Base-by-base conservation (phyloP, 2,329 filamentous ascomycete species). In the Pyrenophora seminiperda region DNA sequence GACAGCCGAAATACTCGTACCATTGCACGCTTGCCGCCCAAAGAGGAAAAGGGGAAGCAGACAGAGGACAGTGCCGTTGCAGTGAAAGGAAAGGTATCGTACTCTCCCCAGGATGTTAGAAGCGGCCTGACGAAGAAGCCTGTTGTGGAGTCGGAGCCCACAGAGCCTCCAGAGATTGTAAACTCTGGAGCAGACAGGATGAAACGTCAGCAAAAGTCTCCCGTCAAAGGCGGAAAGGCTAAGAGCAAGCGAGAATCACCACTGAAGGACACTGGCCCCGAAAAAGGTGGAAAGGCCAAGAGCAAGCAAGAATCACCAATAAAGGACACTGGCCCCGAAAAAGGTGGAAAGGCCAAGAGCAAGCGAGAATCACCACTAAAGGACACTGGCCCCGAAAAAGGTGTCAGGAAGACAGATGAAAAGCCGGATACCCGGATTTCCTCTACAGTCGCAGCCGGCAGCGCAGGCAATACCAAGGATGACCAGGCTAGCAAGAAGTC, bases 31-130 rank as follows among this genome's bases (percentile, higher is more conserved):
- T 18, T 27, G 14, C 17, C 38, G 10, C 53, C 3, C 37, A 44
- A 14, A 39, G 34, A 9, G 40, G 48, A 29, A 43, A 41, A 19
- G 45, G n/a, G 17, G 29, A 22, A 32, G 22, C 33, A 15, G 22
- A n/a, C n/a, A 9, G 27, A 29, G 9, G 7, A 7, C 38, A 14
- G n/a, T n/a, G 6, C 11, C n/a, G 17, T 24, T 41, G 22, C 5
- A 18, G n/a, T 36, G 27, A 47, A 19, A 9, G 47, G 17, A 7
- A 41, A 42, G 7, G 40, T 41, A 13, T 39, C 50, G n/a, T 73
- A 73, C 52, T 71, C 70, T 51, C 65, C 70, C 36, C 70, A 73
- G 53, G 70, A 72, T 54, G 70, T 62, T 61, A 67, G 70, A 52
- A 72, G 70, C 58, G 65, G 59, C 53, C 47, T 70, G 51, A 59